Base-by-base conservation (phyloP, 352 stramenopile species). In the Pythium utonaiense region DNA sequence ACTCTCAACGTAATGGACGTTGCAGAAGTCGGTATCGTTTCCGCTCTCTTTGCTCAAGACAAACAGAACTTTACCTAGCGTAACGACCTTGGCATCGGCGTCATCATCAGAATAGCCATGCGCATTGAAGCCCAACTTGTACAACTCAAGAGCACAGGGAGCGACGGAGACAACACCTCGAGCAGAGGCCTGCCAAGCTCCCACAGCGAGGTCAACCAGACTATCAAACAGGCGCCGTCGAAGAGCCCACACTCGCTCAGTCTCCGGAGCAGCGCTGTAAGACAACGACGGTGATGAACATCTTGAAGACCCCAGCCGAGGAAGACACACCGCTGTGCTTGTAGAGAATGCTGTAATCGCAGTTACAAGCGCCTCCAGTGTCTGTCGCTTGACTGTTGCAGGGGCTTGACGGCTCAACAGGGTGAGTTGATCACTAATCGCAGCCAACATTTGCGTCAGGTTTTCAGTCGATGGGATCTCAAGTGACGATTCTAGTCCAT, bases 21-120 rank as follows among this genome's bases (percentile, higher is more conserved):
- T 72, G 70, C 75, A 89, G 53, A 93, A 93, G 6, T 31, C 62
- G 16, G 45, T 51, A 60, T 93, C 83, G 53, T 93, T 90, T 1
- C 30, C 42, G 17, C 70, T 78, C 9, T 91, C 78, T 47, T 93
- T 93, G 57, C 80, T 91, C 30, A 89, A 61, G 28, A 89, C 68
- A 52, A 93, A 93, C 4, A 91, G 67, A 14, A 66, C 64, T 51
- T 93, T 93, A 4, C 72, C 73, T 1, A 89, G 47, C 16, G 62
- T 62, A 6, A 76, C 55, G 0, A 85, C 45, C 62, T 57, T 33
- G 12, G 62, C 57, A 12, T 61, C 49, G 0, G 28, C 38, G 17
- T 53, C 49, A 30, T 38, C 62, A 7, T 30, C 34, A 8, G 9
- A 3, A 1, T 34, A 19, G 19, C 48, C 8, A 17, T 49, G 48